Base-by-base conservation (phyloP, 805 yeast genomes). In the Metschnikowia matae region DNA sequence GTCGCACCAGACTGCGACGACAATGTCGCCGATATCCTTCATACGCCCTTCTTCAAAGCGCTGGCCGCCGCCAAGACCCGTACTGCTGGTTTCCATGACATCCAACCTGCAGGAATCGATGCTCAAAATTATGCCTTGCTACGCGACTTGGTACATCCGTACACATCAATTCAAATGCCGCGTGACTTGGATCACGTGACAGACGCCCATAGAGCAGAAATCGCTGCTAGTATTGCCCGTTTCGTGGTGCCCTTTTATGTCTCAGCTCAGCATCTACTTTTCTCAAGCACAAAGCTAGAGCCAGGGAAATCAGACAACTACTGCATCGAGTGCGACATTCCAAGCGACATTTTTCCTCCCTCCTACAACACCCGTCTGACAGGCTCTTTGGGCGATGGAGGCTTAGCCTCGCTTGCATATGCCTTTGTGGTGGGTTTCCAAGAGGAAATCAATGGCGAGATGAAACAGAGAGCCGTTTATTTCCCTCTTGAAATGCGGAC, bases 331-430 rank as follows among this genome's bases (percentile, higher is more conserved):
- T 57, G 70, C 48, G 67, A 65, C 1, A 55, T 54, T 20, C 49
- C 63, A 2, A 46, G 52, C n/a, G 46, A 48, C 6, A 54, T 56
- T 14, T 54, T 66, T 32, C 76, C 78, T 6, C 78, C 78, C 0
- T 64, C 71, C 13, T 73, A 73, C 57, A 73, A 73, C 54, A 56
- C 71, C 6, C 58, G 61, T 14, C 74, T 70, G 76, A 69, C 77
- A 0, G 74, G 75, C 0, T 58, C 67, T 1, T 62, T 63, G 3
- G 63, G 74, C 33, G 77, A 73, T 38, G 74, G 66, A 44, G 77
- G 77, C 1, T 61, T 63, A 49, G 57, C 70, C 1, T 68, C 75
- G 47, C 66, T 73, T 7, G 61, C 61, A 34, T 73, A 73, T 57
- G 64, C 67, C 54, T 54, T 73, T 43, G 62, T 71, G 8, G 63